Percentiles rank a stretch among this genome's conserved stretches.
phyloP scores from a whole-genome alignment of 2,329 filamentous ascomycete species.

The Fusarium denticulatum region DNA sequence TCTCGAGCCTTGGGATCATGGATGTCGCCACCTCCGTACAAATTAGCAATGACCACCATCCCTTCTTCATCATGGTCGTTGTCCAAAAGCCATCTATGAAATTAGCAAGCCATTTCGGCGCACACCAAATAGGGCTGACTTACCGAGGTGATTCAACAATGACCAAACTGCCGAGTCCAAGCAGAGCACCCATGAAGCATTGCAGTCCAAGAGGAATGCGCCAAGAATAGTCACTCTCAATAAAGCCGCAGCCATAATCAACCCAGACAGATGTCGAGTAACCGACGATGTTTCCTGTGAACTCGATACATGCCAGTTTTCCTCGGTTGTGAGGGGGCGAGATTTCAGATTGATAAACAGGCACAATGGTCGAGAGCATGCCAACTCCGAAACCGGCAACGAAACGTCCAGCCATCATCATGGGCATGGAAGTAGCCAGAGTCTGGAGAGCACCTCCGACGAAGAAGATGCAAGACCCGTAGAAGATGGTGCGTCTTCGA shows the following conservation, averaged over 20 bases:
- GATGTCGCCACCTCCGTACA: constrained; percentile 95
- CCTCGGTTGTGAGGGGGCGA: constrained; percentile 96
- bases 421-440: constrained; percentile 81
- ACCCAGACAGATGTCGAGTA: constrained; percentile 99
- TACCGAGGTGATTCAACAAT: constrained; percentile 97
- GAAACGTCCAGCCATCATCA: constrained; percentile 88
- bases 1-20: constrained; percentile 92
- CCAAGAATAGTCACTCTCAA: constrained; percentile 87
- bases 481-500: constrained; percentile 88
- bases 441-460: constrained; percentile 87
- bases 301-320: constrained; percentile 96
- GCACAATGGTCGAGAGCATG: constrained; percentile 89
- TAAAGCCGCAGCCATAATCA: constrained; percentile 95
- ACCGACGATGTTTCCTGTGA: constrained; percentile 94
- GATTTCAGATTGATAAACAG: constrained; percentile 94
- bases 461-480: constrained; percentile 90
- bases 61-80: constrained; percentile 98
- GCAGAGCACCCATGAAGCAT: constrained; percentile 89
- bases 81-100: constrained; percentile 87
- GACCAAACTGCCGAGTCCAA: constrained; percentile 86
- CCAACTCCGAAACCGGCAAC: constrained; percentile 88
- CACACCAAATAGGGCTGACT: constrained; percentile 31
- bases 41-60: constrained; percentile 96
- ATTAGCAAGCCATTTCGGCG: constrained; percentile 41
- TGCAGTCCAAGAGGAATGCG: constrained; percentile 90